Evolutionary conservation across 78 protist species (phyloP), one percentile per base, ranked within the genome.

Genomic region (Isochrysis galbana): DNA sequence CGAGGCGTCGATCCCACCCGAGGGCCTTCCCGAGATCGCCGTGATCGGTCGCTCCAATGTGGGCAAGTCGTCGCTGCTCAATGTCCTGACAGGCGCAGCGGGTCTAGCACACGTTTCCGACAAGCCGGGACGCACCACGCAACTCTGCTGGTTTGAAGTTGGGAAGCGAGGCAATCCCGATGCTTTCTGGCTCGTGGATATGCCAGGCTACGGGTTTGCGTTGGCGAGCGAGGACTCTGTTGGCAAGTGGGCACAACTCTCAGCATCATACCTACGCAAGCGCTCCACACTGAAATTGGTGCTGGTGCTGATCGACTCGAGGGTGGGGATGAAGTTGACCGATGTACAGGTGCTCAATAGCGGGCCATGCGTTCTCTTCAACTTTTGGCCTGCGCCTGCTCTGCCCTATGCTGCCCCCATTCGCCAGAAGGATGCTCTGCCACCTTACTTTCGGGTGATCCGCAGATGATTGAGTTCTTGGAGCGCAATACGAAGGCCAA

Each of bases 201-300:
- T 77, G 84, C 84, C 84, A 22, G 84, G 84, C 46, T 77, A 77
- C 84, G 84, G 84, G 34, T 77, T 77, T 26, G 84, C 84, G 34
- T 17, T 77, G 34, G 84, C 84, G 17, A 77, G 23, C 4, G 84
- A 77, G 32, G 44, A 1, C 21, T 23, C 44, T 21, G 46, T 77
- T 46, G 84, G 5, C 44, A 3, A 17, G 41, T 70, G 80, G 80
- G 21, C 41, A 0, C 41, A n/a, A 19, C 80, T 70, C 42, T 34
- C 42, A 23, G 80, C 80, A 2, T 11, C 61, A 7, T 77, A 77
- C 84, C 26, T 77, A 5, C 84, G 46, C 25, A 10, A 10, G 23
- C 84, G 84, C 19, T 2, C 2, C 19, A 39, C 84, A 17, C 7
- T 77, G 1, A 34, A 39, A n/a, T 23, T 77, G 32, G 84, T 77